These are phyloP conservation scores for Sphaerosporella brunnea DNA, from an alignment of 495 filamentous ascomycete species.

Conservation along the genomic window DNA sequence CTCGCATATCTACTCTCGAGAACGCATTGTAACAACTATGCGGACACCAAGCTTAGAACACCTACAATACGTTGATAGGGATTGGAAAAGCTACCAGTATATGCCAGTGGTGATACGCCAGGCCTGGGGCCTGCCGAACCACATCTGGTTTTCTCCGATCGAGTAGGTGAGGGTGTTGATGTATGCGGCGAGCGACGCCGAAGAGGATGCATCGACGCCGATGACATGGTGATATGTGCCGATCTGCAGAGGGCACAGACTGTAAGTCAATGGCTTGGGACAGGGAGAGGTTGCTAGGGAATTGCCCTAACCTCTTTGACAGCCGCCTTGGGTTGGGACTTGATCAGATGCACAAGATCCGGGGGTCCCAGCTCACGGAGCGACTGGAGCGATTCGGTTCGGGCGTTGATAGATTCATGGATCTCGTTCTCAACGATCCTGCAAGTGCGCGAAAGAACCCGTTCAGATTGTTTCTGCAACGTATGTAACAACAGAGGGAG, in stretches of 20 bases:
- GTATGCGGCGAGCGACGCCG: constrained; percentile 88
- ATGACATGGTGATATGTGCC: constrained; percentile 98
- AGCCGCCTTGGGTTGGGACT: constrained; percentile 51
- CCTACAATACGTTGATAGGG: background rate
- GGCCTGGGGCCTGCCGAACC: constrained; percentile 25
- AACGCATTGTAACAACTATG: constrained; percentile 97
- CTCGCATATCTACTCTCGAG: constrained; percentile 93
- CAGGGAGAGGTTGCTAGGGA: background rate
- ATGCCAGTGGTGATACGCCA: constrained; percentile 83
- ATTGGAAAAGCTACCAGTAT: constrained; percentile 52
- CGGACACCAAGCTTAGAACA: constrained; percentile 14
- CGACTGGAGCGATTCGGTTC: constrained; percentile 65
- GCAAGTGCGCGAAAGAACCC: background rate
- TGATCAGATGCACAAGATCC: constrained; percentile 85
- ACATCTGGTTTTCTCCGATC: constrained; percentile 51
- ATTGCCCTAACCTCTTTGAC: constrained; percentile 40
- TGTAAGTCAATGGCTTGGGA: constrained; percentile 15
- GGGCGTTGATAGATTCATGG: constrained; percentile 71
- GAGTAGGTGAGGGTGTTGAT: constrained; percentile 93
- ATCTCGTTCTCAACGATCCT: constrained; percentile 86
- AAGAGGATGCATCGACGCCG: constrained; percentile 91
- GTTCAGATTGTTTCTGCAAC: background rate
- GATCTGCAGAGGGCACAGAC: constrained; percentile 33
- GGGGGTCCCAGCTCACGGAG: constrained; percentile 88
- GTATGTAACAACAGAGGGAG: background rate